Conservation (phyloP, 176 grass and related monocot genomes). For the Olyra latifolia region DNA sequence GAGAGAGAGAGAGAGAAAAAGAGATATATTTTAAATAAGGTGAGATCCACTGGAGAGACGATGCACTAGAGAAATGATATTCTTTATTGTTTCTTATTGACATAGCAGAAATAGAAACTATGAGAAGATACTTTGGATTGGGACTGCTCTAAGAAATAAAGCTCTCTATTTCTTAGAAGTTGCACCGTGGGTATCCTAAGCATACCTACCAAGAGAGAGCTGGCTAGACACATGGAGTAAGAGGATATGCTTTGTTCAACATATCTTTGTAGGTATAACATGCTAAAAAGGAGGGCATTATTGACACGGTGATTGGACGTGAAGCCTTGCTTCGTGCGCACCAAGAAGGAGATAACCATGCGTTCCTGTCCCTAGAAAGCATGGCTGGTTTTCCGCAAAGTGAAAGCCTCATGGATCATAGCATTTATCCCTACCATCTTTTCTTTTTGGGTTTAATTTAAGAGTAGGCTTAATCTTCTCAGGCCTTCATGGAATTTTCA, state of each 20-base stretch:
- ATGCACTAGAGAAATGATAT: no score
- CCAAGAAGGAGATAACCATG: conserved; percentile 22
- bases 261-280: conserved; percentile 12
- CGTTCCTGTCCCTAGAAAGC: conserved; percentile 46
- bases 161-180: no score
- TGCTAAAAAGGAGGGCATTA: conserved; percentile 25
- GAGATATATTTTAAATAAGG: no score
- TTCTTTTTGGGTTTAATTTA: not conserved
- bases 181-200: no score
- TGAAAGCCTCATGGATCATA: conserved; percentile 1
- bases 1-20: no score
- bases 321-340: conserved; percentile 29
- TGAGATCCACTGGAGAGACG: no score
- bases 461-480: not conserved
- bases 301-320: conserved; percentile 25
- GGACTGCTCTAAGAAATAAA: no score
- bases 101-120: no score
- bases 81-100: no score
- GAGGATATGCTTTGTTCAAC: not conserved
- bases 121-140: no score
- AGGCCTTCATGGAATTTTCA: not conserved
- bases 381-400: not conserved
- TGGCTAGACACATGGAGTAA: not conserved
- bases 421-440: not conserved
- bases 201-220: not conserved